Conservation (phyloP, 2,329 filamentous ascomycete species). For the Trichoderma sp. region DNA sequence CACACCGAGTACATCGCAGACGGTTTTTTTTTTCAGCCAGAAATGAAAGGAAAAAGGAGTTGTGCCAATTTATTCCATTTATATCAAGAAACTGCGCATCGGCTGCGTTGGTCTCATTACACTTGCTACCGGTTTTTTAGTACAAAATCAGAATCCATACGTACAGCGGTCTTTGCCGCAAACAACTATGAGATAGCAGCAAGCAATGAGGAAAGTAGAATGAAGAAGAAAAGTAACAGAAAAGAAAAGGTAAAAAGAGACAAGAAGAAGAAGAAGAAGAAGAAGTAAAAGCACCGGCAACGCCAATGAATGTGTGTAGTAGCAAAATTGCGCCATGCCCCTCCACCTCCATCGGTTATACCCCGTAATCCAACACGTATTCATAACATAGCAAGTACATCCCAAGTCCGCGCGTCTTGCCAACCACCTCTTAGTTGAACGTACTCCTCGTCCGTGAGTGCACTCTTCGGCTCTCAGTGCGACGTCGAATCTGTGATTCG, state of each 20-base stretch:
- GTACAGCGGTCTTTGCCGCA: slow-evolving; percentile 22
- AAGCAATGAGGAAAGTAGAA: slow-evolving; percentile 22
- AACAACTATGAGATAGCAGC: slow-evolving; percentile 17
- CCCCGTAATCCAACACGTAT: slow-evolving; percentile 26
- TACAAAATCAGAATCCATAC: slow-evolving; percentile 28
- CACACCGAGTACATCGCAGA: not conserved
- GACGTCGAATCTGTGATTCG: slow-evolving; percentile 60
- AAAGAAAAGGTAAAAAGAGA: slow-evolving; percentile 14
- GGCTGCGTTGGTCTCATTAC: slow-evolving; percentile 26
- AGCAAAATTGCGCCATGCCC: slow-evolving; percentile 25
- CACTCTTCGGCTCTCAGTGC: slow-evolving; percentile 53
- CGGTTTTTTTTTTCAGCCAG: not conserved
- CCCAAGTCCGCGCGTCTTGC: slow-evolving; percentile 2
- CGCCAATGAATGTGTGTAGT: slow-evolving; percentile 25
- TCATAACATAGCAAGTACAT: slow-evolving; percentile 25
- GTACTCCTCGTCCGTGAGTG: slow-evolving; percentile 62
- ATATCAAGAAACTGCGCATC: slow-evolving; percentile 23
- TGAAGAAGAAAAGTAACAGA: slow-evolving; percentile 24
- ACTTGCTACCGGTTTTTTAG: slow-evolving; percentile 25
- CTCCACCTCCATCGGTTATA: slow-evolving; percentile 19
- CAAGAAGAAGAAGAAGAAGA: slow-evolving; percentile 29
- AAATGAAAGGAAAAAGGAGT: not conserved
- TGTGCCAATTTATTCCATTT: not conserved
- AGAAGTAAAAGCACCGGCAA: slow-evolving; percentile 25
- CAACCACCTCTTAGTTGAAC: slow-evolving; percentile 44